Evolutionary conservation across 1,284 basidiomycete genomes (phyloP).

Genomic region (Moniliophthora roreri): DNA sequence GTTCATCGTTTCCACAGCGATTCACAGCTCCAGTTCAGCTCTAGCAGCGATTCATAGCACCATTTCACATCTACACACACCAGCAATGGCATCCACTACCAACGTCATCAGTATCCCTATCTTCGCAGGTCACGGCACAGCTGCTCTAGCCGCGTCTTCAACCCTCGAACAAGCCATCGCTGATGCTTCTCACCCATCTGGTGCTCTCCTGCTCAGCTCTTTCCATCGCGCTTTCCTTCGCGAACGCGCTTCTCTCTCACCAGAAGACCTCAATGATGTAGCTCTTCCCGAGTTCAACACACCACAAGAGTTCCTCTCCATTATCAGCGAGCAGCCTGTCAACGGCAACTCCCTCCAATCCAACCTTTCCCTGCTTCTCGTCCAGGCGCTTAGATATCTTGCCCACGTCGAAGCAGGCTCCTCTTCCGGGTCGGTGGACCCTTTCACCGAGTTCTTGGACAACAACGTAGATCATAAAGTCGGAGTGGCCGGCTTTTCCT

Average conservation of each 20-base stretch:
- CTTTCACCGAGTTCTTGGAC: slow-evolving; percentile 25
- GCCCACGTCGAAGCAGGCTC: slow-evolving; percentile 41
- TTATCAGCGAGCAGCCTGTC: slow-evolving; percentile 3
- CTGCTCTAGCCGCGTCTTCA: slow-evolving; percentile 27
- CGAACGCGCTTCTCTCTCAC: slow-evolving; percentile 45
- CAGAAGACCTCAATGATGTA: slow-evolving; percentile 31
- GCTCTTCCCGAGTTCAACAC: slow-evolving; percentile 38
- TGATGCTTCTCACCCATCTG: slow-evolving; percentile 36
- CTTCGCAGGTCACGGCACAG: slow-evolving; percentile 56
- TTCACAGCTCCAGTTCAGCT: too few relatives aligned
- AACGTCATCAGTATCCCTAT: slow-evolving; percentile 23
- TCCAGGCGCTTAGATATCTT: slow-evolving; percentile 58
- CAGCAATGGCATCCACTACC: too few relatives aligned
- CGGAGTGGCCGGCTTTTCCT: slow-evolving; percentile 60
- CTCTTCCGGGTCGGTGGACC: slow-evolving; percentile 46
- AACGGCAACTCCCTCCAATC: slow-evolving; percentile 30
- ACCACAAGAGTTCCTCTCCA: slow-evolving; percentile 36
- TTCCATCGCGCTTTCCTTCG: slow-evolving; percentile 47
- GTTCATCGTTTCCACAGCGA: too few relatives aligned
- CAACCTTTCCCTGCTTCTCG: slow-evolving; percentile 44
- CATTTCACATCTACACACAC: too few relatives aligned
- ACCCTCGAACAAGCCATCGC: slow-evolving; percentile 36
- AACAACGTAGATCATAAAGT: slow-evolving; percentile 30
- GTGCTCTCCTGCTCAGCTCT: slow-evolving; percentile 42
- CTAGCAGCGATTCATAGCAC: too few relatives aligned